Evolutionary conservation across 108 stramenopile genomes (phyloP).

Genomic region (Ochromonas danica): DNA sequence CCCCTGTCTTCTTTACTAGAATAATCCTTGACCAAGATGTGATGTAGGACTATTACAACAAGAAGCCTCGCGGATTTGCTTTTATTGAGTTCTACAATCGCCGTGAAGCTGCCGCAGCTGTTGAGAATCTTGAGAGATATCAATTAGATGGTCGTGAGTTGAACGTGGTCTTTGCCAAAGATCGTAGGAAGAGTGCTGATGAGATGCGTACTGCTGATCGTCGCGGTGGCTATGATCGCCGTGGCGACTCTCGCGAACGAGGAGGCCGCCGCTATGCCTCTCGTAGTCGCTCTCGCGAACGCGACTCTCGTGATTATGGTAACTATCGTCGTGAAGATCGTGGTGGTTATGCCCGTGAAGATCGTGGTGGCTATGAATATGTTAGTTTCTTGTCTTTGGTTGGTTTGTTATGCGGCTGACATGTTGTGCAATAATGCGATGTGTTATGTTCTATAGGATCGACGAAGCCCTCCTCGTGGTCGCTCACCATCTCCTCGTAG

Average conservation of each 20-base stretch:
- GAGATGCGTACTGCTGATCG: slow-evolving; percentile 38
- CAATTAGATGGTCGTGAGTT: slow-evolving; percentile 50
- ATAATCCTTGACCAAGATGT: background rate
- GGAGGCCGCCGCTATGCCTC: background rate
- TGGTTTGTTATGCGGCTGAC: no score
- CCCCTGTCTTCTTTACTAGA: slow-evolving; percentile 41
- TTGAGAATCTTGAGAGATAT: slow-evolving; percentile 50
- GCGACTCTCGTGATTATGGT: no score
- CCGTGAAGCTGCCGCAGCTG: slow-evolving; percentile 47
- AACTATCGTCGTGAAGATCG: no score
- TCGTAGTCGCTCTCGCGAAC: no score
- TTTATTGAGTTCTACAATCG: slow-evolving; percentile 53
- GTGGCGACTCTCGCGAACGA: slow-evolving; percentile 21
- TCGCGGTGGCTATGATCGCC: background rate
- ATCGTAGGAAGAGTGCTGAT: slow-evolving; percentile 50
- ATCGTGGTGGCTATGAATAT: no score
- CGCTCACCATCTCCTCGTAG: no score
- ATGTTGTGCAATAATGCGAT: no score
- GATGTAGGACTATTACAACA: slow-evolving; percentile 31
- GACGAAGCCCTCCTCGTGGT: no score
- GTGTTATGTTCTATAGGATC: no score
- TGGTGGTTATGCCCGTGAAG: no score
- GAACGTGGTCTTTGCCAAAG: slow-evolving; percentile 51
- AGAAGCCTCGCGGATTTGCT: slow-evolving; percentile 55
- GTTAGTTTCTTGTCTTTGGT: no score